phyloP scores from a whole-genome alignment of 2,329 filamentous ascomycete species.

The Cercospora sojina region DNA sequence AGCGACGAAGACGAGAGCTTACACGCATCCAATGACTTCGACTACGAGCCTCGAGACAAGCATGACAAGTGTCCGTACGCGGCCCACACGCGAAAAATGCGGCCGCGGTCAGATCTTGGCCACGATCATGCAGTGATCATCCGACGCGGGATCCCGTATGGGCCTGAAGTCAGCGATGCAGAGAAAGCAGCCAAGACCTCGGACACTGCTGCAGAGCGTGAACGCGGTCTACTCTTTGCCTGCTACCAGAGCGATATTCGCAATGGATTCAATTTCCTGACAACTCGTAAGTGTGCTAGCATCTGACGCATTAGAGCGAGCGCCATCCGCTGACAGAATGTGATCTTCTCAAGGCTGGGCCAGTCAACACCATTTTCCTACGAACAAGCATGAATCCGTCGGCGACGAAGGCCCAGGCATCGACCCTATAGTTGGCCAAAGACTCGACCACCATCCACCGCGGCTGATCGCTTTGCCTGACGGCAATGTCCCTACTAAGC shows the following conservation, averaged over 20 bases:
- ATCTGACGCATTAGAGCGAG: slow-evolving; percentile 4
- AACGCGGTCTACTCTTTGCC: slow-evolving; percentile 11
- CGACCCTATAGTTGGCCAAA: slow-evolving; percentile 10
- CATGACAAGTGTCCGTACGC: slow-evolving; percentile 9
- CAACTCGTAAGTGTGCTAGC: slow-evolving; percentile 11
- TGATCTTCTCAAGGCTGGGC: slow-evolving; percentile 10
- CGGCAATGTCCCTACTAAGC: slow-evolving; percentile 8
- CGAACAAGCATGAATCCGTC: slow-evolving; percentile 6
- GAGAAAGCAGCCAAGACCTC: slow-evolving; percentile 11
- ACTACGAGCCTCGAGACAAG: slow-evolving; percentile 8
- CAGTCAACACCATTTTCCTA: slow-evolving; percentile 11
- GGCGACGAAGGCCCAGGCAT: slow-evolving; percentile 11
- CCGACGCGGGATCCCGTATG: slow-evolving; percentile 8
- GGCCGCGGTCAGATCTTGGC: slow-evolving; percentile 7
- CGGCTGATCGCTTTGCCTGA: slow-evolving; percentile 11
- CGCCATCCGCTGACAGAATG: neutral
- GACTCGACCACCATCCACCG: slow-evolving; percentile 12
- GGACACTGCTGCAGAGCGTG: slow-evolving; percentile 11
- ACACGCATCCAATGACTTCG: slow-evolving; percentile 9
- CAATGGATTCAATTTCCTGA: slow-evolving; percentile 13
- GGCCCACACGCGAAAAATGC: slow-evolving; percentile 10
- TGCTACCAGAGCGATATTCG: slow-evolving; percentile 12
- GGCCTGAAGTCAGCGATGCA: slow-evolving; percentile 9
- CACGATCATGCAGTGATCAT: slow-evolving; percentile 10
- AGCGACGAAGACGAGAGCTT: slow-evolving; percentile 11